Conservation (phyloP, 805 yeast species). For the Barnettozyma sp. region DNA sequence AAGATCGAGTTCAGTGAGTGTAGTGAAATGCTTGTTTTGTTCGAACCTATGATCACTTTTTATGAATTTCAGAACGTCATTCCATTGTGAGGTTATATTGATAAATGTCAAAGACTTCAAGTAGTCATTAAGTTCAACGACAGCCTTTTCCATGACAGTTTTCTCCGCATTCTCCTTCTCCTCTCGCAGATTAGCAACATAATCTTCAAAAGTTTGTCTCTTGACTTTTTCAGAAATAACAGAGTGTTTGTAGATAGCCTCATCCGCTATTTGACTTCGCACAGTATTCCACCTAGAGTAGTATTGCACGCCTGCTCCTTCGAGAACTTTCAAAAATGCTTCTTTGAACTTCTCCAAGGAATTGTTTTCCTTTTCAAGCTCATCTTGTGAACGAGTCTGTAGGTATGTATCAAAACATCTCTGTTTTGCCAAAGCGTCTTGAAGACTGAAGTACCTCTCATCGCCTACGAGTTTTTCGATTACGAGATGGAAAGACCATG, state of each 20-base stretch:
- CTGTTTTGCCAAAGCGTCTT: conserved; percentile 55
- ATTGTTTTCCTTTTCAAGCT: conserved; percentile 44
- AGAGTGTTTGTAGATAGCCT: conserved; percentile 58
- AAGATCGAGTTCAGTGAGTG: conserved; percentile 53
- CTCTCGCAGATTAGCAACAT: conserved; percentile 34
- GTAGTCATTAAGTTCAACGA: conserved; percentile 45
- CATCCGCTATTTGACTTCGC: conserved; percentile 48
- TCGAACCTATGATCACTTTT: conserved; percentile 43
- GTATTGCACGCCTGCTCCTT: conserved; percentile 39
- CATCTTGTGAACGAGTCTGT: conserved; percentile 41
- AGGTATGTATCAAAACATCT: conserved; percentile 59
- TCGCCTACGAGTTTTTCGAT: conserved; percentile 51
- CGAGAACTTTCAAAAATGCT: conserved; percentile 45
- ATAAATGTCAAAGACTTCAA: conserved; percentile 31
- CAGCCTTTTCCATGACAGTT: conserved; percentile 39
- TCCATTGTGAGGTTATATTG: conserved; percentile 18
- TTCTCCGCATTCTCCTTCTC: conserved; percentile 22
- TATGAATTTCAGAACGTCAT: conserved; percentile 11
- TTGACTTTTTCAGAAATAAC: conserved; percentile 53
- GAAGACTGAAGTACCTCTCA: conserved; percentile 60
- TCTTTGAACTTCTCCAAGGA: conserved; percentile 48
- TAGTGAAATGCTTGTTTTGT: conserved; percentile 49
- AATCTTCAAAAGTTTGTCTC: conserved; percentile 46
- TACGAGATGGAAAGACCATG: conserved; percentile 68
- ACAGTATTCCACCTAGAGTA: conserved; percentile 61